These are phyloP conservation scores for Forsythia viridissima DNA, from an alignment of 257 asterid species.

Conservation along the genomic window DNA sequence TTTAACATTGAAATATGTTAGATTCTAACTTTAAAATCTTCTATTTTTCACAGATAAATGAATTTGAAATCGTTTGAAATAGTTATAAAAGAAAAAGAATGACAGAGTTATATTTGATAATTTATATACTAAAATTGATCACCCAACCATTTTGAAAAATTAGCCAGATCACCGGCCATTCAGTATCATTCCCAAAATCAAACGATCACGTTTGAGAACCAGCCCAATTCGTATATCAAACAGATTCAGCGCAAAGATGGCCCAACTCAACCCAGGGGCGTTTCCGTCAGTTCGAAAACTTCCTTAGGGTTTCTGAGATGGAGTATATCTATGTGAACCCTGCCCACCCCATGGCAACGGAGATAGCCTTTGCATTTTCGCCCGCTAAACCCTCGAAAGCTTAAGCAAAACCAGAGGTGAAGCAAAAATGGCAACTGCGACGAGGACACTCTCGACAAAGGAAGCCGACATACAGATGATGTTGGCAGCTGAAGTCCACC, in stretches of 20 bases:
- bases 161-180: no score
- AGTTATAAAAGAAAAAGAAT: no score
- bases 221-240: no score
- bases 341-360: neutral
- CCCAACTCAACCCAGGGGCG: neutral
- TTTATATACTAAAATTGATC: no score
- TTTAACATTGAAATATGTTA: no score
- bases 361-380: neutral
- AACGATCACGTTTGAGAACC: no score
- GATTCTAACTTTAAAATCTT: no score
- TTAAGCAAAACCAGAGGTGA: neutral
- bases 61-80: no score
- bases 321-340: neutral
- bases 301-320: neutral
- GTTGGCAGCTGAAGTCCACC: slow-evolving; percentile 51
- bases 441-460: slow-evolving; percentile 32
- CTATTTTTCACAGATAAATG: no score
- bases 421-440: slow-evolving; percentile 23
- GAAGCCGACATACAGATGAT: slow-evolving; percentile 44
- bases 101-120: no score
- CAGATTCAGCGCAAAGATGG: neutral
- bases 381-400: neutral
- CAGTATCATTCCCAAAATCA: no score
- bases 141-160: no score
- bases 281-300: neutral